Evolutionary conservation across 345 rosid species (phyloP).

Genomic region (Lepidium aucheri): DNA sequence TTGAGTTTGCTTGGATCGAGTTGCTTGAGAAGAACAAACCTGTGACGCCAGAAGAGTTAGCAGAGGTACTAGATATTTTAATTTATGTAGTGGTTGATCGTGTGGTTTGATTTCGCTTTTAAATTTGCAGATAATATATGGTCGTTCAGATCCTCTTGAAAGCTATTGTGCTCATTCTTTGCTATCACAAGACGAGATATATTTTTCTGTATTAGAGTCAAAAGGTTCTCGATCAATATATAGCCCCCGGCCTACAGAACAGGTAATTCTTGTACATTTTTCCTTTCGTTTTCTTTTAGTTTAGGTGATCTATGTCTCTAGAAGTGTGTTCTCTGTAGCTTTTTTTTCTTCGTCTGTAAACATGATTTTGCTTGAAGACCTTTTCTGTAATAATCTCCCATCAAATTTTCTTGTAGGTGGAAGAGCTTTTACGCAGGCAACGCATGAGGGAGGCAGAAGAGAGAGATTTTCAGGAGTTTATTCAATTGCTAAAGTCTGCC

Average conservation of each 20-base stretch:
- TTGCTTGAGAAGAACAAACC: slow-evolving; percentile 81
- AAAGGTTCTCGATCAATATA: slow-evolving; percentile 68
- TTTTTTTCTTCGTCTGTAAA: background rate
- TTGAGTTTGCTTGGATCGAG: slow-evolving; percentile 96
- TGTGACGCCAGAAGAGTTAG: slow-evolving; percentile 77
- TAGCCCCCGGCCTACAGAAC: slow-evolving; percentile 63
- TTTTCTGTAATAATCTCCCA: background rate
- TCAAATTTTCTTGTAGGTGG: slow-evolving; percentile 41
- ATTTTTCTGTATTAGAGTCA: slow-evolving; percentile 55
- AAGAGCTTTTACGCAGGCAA: slow-evolving; percentile 61
- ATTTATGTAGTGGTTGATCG: background rate
- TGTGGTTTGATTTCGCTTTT: slow-evolving; percentile 28
- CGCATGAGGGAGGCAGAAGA: slow-evolving; percentile 72
- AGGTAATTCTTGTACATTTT: slow-evolving; percentile 36
- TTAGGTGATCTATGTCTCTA: background rate
- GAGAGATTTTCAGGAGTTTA: slow-evolving; percentile 67
- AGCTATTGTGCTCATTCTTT: slow-evolving; percentile 90
- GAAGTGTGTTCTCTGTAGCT: background rate
- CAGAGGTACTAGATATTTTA: slow-evolving; percentile 54
- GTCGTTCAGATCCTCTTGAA: slow-evolving; percentile 71
- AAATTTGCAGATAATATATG: slow-evolving; percentile 73
- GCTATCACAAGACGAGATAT: slow-evolving; percentile 77
- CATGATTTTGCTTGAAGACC: background rate
- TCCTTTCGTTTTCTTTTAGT: background rate
- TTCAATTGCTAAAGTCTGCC: slow-evolving; percentile 57